Percentiles rank a stretch among this genome's conserved stretches.
phyloP scores from a whole-genome alignment of 495 filamentous ascomycete genomes.

The Aspergillus mulundensis region DNA sequence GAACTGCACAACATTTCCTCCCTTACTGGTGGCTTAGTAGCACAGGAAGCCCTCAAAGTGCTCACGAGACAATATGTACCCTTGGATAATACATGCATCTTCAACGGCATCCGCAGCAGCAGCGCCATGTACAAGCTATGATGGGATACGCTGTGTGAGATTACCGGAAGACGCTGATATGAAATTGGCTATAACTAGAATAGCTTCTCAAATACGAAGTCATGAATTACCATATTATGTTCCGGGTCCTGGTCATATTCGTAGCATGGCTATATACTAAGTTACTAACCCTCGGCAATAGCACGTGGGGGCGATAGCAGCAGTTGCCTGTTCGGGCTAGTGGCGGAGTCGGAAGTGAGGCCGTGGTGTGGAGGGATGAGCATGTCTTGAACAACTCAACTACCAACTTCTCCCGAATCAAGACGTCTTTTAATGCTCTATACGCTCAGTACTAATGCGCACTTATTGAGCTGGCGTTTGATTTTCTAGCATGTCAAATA shows the following conservation, averaged over 20 bases:
- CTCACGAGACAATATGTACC: slow-evolving; percentile 96
- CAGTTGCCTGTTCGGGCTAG: slow-evolving; percentile 8
- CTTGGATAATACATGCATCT: slow-evolving; percentile 88
- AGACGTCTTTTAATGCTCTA: neutral
- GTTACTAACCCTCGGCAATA: neutral
- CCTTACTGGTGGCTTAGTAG: slow-evolving; percentile 83
- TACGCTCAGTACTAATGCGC: neutral
- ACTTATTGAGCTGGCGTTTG: neutral
- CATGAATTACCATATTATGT: no score
- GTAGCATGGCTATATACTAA: neutral
- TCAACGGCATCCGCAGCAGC: slow-evolving; percentile 82
- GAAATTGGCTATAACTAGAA: neutral
- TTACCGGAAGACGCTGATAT: neutral
- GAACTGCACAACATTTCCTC: slow-evolving; percentile 96
- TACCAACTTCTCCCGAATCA: neutral
- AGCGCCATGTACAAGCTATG: slow-evolving; percentile 57
- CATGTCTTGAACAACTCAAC: neutral
- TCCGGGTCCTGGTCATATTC: no score
- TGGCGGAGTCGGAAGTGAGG: slow-evolving; percentile 5
- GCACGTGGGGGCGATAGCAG: slow-evolving; percentile 2
- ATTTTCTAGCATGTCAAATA: neutral
- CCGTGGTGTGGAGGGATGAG: slow-evolving; percentile 1
- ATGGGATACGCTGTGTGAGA: neutral
- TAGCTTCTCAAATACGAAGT: slow-evolving; percentile 2
- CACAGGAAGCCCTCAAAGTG: slow-evolving; percentile 95